Evolutionary conservation across 805 yeast species (phyloP), one percentile per base, ranked within the genome.

Genomic region (Clavispora carvajalis): DNA sequence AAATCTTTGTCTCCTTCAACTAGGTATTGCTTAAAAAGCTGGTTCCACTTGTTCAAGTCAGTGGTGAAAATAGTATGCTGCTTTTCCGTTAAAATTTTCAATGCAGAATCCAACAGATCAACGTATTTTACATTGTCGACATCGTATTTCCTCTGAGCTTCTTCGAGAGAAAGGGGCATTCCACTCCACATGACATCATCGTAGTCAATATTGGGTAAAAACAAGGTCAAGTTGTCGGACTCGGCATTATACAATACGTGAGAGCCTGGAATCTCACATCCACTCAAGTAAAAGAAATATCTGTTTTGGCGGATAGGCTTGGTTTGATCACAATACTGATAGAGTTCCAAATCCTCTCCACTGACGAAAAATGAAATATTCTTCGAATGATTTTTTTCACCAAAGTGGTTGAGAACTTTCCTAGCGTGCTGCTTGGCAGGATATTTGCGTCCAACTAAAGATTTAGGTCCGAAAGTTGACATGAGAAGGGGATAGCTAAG

Each of bases 131-230:
- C 95, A 33, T 78, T 83, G 59, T 93, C 98, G 22, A 88, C 90
- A 54, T 91, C 96, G 51, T 65, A 91, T 45, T 69, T 72, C 16
- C 67, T 57, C 36, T 60, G 39, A 0, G 96, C 96, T 15, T 82
- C 80, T 35, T 82, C 81, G 3, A 72, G 47, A 29, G 77, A 66
- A 38, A 87, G 47, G 5, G 99, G 99, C 62, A 83, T 56, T 0
- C 99, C 99, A 43, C 93, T 82, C 99, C 99, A 91, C 88, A 93
- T 84, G 31, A 91, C 84, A 57, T 87, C 96, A 33, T 93, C 98
- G 33, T 74, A 65, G 55, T 89, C 96, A 29, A 91, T 71, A 39
- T 84, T 76, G 1, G 98, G 97, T 38, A 93, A 68, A 55, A 84
- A 91, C 19, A 91, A 65, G 0, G 81, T 78, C 45, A 88, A 69